Evolutionary conservation across 495 filamentous ascomycete species (phyloP).

Genomic region (Daldinia grandis): DNA sequence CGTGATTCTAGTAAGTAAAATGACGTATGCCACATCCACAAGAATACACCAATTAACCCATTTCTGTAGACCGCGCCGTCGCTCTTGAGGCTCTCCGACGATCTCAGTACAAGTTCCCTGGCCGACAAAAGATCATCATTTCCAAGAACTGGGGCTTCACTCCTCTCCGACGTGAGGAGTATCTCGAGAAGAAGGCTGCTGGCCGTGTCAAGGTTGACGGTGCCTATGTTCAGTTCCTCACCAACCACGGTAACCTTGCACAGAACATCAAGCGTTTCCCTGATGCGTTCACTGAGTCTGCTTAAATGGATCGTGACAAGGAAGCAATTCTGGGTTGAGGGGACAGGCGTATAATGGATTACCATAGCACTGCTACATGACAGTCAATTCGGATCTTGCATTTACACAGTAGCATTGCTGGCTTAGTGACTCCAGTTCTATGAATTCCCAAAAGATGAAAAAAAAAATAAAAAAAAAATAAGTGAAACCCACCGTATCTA

Average conservation of each 20-base stretch:
- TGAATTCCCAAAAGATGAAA: background rate
- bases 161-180: slow-evolving; percentile 94
- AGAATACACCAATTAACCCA: slow-evolving; percentile 42
- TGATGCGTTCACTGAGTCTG: slow-evolving; percentile 75
- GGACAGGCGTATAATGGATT: slow-evolving; percentile 49
- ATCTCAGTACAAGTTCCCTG: slow-evolving; percentile 99
- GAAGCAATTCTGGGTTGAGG: slow-evolving; percentile 51
- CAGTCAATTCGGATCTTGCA: slow-evolving; percentile 51
- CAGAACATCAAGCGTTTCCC: slow-evolving; percentile 94
- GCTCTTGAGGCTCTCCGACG: slow-evolving; percentile 98
- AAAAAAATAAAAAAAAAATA: background rate
- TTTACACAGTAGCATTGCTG: slow-evolving; percentile 34
- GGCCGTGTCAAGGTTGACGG: slow-evolving; percentile 93
- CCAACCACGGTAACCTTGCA: slow-evolving; percentile 84
- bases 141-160: slow-evolving; percentile 99
- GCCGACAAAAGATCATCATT: slow-evolving; percentile 99
- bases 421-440: background rate
- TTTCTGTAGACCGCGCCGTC: slow-evolving; percentile 72
- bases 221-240: slow-evolving; percentile 98
- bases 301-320: slow-evolving; percentile 43
- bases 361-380: slow-evolving; percentile 49
- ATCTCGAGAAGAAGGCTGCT: slow-evolving; percentile 87
- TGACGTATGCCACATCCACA: background rate
- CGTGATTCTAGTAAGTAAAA: slow-evolving; percentile 78
- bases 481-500: background rate